These are phyloP conservation scores for Cryphonectria radicalis DNA, from an alignment of 2,329 filamentous ascomycete species.

Conservation along the genomic window DNA sequence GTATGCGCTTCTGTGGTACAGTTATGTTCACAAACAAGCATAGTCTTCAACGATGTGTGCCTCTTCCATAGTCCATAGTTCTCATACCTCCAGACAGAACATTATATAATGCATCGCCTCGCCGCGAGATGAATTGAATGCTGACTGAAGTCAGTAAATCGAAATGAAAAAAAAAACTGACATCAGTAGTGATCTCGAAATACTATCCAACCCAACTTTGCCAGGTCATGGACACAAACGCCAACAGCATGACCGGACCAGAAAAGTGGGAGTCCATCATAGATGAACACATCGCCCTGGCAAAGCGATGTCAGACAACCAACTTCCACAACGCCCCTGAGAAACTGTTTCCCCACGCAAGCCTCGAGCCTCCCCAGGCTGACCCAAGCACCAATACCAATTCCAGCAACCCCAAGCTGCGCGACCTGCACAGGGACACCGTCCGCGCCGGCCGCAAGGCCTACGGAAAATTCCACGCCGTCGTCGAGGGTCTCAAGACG, in stretches of 20 bases:
- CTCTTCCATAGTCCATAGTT: not conserved
- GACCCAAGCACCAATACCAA: not conserved
- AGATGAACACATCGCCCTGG: slow-evolving; percentile 8
- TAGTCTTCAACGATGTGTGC: not conserved
- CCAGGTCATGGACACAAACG: not conserved
- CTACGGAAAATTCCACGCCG: slow-evolving; percentile 13
- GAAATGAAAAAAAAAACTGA: too few species aligned
- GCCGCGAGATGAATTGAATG: not conserved
- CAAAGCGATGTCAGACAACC: slow-evolving; percentile 3
- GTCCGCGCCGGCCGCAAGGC: slow-evolving; percentile 9
- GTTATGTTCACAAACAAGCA: too few species aligned
- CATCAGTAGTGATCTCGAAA: not conserved
- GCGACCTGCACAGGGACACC: not conserved
- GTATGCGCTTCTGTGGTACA: not conserved
- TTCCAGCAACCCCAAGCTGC: not conserved
- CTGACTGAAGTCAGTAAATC: not conserved
- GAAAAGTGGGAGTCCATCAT: slow-evolving; percentile 1
- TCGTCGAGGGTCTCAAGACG: slow-evolving; percentile 10
- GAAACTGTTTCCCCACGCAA: not conserved
- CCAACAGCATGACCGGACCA: not conserved
- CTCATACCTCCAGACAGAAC: not conserved
- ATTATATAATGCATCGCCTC: not conserved
- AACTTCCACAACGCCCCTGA: not conserved
- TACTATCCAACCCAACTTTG: too few species aligned
- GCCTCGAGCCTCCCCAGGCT: not conserved